Percentiles rank a stretch among this genome's conserved stretches.
Conservation (phyloP, 2,329 filamentous ascomycete species). For the Sporothrix brasiliensis region DNA sequence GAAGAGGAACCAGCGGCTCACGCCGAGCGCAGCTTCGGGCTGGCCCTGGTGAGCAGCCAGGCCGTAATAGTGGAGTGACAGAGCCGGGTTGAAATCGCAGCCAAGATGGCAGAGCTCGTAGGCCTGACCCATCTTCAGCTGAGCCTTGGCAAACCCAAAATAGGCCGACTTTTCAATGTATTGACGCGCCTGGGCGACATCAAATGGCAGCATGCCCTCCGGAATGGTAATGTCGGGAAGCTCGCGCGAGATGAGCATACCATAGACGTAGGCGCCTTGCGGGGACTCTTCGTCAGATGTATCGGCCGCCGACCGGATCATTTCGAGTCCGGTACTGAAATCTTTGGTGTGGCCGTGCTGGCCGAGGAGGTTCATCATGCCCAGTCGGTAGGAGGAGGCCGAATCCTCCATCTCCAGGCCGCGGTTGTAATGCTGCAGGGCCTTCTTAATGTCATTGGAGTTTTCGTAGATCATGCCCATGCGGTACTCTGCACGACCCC, state of each 20-base stretch:
- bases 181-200: conserved; percentile 73
- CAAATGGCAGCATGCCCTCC: conserved; percentile 66
- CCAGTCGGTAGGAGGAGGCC: conserved; percentile 80
- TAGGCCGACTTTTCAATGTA: conserved; percentile 97
- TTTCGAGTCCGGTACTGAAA: conserved; percentile 72
- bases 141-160: conserved; percentile 92
- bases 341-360: conserved; percentile 91
- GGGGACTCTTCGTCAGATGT: conserved; percentile 94
- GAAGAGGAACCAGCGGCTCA: conserved; percentile 98
- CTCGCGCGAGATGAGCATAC: conserved; percentile 89
- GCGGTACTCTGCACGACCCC: conserved; percentile 87
- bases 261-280: conserved; percentile 92
- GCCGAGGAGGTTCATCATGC: conserved; percentile 96
- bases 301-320: conserved; percentile 81
- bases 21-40: conserved; percentile 88
- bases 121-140: conserved; percentile 94
- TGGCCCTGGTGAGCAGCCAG: conserved; percentile 91
- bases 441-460: conserved; percentile 88
- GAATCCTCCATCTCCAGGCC: conserved; percentile 83
- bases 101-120: conserved; percentile 93
- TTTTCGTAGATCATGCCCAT: conserved; percentile 99
- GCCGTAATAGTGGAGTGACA: conserved; percentile 94
- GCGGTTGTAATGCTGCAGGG: conserved; percentile 84
- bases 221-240: conserved; percentile 88
- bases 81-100: conserved; percentile 90